These are phyloP conservation scores for Volvox africanus DNA, from an alignment of 139 green algal genomes.

Conservation along the genomic window DNA sequence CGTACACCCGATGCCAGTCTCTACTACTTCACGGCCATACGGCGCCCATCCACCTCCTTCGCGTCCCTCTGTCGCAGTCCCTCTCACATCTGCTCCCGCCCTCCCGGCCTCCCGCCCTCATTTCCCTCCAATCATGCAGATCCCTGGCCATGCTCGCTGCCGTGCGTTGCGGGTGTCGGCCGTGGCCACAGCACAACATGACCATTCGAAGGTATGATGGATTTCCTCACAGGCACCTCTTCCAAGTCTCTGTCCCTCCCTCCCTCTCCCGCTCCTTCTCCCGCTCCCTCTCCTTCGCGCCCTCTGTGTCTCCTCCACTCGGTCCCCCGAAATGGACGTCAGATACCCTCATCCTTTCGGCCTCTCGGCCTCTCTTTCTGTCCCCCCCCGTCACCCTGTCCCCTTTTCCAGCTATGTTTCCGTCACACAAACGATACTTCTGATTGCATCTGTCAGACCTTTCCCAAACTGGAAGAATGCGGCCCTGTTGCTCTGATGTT, in stretches of 20 bases:
- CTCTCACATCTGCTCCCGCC: not conserved
- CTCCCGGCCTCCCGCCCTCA: not conserved
- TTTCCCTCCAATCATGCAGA: not conserved
- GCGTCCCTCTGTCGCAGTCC: not conserved
- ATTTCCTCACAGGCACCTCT: not conserved
- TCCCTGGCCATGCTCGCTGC: slow-evolving; percentile 2
- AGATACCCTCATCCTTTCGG: too few species aligned
- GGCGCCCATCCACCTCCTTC: not conserved
- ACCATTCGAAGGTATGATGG: slow-evolving; percentile 23
- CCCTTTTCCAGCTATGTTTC: too few species aligned
- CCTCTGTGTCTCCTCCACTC: not conserved
- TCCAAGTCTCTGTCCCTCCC: not conserved
- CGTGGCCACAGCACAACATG: not conserved
- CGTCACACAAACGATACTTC: too few species aligned
- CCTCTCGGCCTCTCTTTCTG: too few species aligned
- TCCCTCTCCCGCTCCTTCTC: not conserved
- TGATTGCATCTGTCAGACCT: too few species aligned
- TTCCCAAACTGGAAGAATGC: too few species aligned
- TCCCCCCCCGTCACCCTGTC: too few species aligned
- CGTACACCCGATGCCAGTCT: too few species aligned
- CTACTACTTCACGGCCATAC: too few species aligned
- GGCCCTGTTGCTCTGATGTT: too few species aligned
- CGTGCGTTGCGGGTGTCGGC: not conserved
- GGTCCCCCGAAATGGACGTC: too few species aligned
- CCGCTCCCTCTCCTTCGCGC: not conserved